These are phyloP conservation scores for Grigorovia humatica DNA, from an alignment of 805 yeast genomes.

Conservation along the genomic window DNA sequence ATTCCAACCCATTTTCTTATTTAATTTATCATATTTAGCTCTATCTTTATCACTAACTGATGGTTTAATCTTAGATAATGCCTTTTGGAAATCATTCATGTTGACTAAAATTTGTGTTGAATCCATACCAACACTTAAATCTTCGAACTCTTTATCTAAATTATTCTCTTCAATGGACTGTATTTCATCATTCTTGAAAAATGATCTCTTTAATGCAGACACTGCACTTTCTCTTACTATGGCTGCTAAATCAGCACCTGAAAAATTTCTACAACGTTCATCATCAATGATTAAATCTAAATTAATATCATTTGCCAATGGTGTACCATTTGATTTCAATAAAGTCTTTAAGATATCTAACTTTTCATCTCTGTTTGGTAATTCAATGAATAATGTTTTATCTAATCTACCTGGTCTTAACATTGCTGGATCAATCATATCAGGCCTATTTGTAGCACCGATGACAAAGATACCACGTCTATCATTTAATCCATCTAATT, in stretches of 20 bases:
- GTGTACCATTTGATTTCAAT: constrained; percentile 62
- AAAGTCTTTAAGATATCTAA: constrained; percentile 73
- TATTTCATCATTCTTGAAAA: constrained; percentile 41
- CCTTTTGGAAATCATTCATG: constrained; percentile 53
- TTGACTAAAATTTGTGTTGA: constrained; percentile 43
- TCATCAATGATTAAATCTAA: constrained; percentile 55
- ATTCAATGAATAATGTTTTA: constrained; percentile 81
- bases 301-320: constrained; percentile 54
- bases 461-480: constrained; percentile 87
- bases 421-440: constrained; percentile 98
- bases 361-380: constrained; percentile 73
- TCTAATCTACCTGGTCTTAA: constrained; percentile 92
- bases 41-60: constrained; percentile 85
- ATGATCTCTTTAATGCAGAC: constrained; percentile 65
- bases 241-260: constrained; percentile 94
- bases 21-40: constrained; percentile 60
- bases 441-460: constrained; percentile 97
- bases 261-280: constrained; percentile 75
- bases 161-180: constrained; percentile 37
- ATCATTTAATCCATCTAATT: constrained; percentile 88
- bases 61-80: constrained; percentile 71
- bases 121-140: constrained; percentile 28
- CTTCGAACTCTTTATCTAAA: constrained; percentile 32
- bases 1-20: constrained; percentile 68
- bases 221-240: constrained; percentile 92